Conservation (phyloP, 2,329 filamentous ascomycete genomes). For the Botrytis byssoidea region DNA sequence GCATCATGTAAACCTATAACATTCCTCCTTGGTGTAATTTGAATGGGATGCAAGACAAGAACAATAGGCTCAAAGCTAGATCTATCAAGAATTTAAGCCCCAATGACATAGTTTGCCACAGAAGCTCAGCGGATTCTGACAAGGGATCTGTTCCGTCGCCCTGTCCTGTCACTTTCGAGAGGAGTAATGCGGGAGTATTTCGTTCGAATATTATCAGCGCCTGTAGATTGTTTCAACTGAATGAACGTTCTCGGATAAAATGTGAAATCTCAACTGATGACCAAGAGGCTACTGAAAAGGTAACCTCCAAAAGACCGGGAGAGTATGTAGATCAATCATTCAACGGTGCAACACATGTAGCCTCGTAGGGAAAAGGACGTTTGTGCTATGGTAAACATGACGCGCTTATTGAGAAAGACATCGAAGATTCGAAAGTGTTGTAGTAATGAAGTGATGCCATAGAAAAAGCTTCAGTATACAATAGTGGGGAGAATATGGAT, state of each 20-base stretch:
- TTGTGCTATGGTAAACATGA: background rate
- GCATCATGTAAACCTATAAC: background rate
- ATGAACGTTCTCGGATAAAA: background rate
- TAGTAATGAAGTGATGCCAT: background rate
- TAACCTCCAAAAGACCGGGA: background rate
- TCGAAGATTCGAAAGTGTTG: background rate
- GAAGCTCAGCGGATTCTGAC: background rate
- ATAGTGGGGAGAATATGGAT: background rate
- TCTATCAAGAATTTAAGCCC: background rate
- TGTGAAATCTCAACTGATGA: background rate
- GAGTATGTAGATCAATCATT: background rate
- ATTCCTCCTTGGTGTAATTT: background rate
- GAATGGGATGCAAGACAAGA: background rate
- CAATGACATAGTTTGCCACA: slow-evolving; percentile 15
- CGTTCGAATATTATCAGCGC: background rate
- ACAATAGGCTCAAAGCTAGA: background rate
- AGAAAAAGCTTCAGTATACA: background rate
- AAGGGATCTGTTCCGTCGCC: background rate
- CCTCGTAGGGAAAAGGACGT: background rate
- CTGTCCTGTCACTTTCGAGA: background rate
- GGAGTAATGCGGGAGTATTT: background rate
- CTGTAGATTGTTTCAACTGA: background rate
- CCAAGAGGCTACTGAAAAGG: background rate
- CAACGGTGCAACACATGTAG: background rate
- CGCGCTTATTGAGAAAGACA: background rate